These are phyloP conservation scores for Elaeis oleifera DNA, from an alignment of 202 grass and related monocot genomes.

Conservation along the genomic window DNA sequence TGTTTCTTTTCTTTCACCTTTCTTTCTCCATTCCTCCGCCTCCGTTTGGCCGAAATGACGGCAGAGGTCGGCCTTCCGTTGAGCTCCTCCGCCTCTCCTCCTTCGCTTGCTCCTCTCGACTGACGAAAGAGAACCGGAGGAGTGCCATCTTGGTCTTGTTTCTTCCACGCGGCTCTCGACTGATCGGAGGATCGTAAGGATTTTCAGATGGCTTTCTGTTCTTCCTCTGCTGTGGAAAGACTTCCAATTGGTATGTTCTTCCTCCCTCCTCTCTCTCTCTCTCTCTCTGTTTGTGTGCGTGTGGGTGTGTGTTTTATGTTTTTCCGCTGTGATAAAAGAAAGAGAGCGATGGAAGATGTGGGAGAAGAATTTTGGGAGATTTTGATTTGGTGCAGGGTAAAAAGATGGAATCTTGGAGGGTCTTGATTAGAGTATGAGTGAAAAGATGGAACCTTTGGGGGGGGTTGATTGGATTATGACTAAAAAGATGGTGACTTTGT, in stretches of 20 bases:
- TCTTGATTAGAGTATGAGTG: background rate
- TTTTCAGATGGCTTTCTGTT: constrained; percentile 20
- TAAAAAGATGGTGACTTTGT: background rate
- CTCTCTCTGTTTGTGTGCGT: too few species aligned
- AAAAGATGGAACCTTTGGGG: background rate
- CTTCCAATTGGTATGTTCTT: background rate
- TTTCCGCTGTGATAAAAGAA: background rate
- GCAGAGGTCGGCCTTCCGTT: too few species aligned
- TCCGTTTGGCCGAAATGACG: too few species aligned
- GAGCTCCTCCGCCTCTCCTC: too few species aligned
- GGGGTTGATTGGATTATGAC: background rate
- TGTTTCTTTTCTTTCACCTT: constrained; percentile 8
- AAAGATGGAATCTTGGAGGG: too few species aligned
- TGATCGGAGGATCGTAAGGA: too few species aligned
- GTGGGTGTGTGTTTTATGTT: too few species aligned
- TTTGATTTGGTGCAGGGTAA: background rate
- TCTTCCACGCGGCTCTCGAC: too few species aligned
- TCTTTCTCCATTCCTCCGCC: background rate
- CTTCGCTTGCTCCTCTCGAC: too few species aligned
- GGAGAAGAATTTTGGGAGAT: constrained; percentile 3
- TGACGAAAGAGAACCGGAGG: too few species aligned
- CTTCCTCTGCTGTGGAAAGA: constrained; percentile 21
- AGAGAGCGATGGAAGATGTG: background rate
- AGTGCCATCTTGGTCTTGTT: too few species aligned
- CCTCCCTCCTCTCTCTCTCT: too few species aligned